Evolutionary conservation across 139 green algal genomes (phyloP), one percentile per base, ranked within the genome.

Genomic region (Limnomonas spitsbergensis): DNA sequence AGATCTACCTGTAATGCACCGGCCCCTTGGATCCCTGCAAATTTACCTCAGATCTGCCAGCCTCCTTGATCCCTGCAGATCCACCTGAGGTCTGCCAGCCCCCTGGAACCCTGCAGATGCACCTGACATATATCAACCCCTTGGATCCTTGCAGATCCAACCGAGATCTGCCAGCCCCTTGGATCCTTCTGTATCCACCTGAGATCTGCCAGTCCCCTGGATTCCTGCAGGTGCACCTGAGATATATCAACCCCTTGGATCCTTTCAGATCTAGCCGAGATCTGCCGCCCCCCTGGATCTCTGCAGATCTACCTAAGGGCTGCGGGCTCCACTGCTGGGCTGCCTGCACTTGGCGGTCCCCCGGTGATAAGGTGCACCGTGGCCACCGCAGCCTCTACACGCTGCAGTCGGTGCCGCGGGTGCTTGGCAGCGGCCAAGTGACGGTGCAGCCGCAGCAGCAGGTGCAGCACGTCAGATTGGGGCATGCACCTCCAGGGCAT

Each of bases 401-500:
- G 14, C 69, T 76, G 69, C 36, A 76, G 69, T 6, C 35, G 35
- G 69, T 76, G 69, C 20, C 69, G n/a, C 6, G 69, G 69, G 69
- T 52, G 37, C 38, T 36, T 35, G 2, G 69, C 69, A 3, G 35
- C 24, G 3, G 2, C 3, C 2, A 76, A 7, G 20, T 76, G 69
- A 4, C 35, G 36, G 20, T 76, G 69, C 3, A 54, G 38, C 4
- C 38, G 24, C 35, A 76, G 69, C 2, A 76, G 69, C 20, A 76
- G 9, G 7, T n/a, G 35, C 27, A 52, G 20, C 35, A 76, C 36
- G 14, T 76, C 69, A 54, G 69, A 35, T n/a, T 27, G 35, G 14
- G 37, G 27, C 56, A 70, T 70, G 14, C 6, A 70, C 14, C 27
- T 20, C 56, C 56, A 70, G 29, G 56, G 56, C 29, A 36, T 32